Evolutionary conservation across 2,329 filamentous ascomycete species (phyloP).

Genomic region (Drechslerella stenobrocha): DNA sequence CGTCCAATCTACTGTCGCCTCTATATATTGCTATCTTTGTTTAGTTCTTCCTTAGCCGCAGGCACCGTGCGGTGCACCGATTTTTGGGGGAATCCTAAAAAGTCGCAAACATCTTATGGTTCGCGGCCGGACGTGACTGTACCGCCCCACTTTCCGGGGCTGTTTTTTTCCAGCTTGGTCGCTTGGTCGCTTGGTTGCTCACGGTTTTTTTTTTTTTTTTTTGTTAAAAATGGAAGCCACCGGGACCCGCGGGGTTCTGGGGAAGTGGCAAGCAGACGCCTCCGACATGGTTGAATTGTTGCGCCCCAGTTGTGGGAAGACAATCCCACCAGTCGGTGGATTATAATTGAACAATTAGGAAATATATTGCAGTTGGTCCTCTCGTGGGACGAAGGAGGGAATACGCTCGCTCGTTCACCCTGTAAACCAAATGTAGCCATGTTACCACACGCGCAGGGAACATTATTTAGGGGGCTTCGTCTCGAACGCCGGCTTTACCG

Average conservation of each 20-base stretch:
- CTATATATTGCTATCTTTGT: background rate
- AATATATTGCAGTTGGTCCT: constrained; percentile 12
- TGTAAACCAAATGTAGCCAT: too few species aligned
- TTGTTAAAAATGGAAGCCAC: constrained; percentile 18
- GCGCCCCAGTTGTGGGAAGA: constrained; percentile 24
- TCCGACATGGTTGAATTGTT: constrained; percentile 20
- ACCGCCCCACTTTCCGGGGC: constrained; percentile 40
- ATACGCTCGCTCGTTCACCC: constrained; percentile 4
- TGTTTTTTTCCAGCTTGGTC: constrained; percentile 7
- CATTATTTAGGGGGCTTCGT: too few species aligned
- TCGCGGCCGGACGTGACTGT: background rate
- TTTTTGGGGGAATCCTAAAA: background rate
- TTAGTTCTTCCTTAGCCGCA: background rate
- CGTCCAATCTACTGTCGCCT: background rate
- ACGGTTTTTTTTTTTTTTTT: background rate
- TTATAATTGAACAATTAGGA: constrained; percentile 37
- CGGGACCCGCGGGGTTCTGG: constrained; percentile 32
- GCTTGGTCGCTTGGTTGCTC: background rate
- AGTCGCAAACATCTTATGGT: constrained; percentile 28
- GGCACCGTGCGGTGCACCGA: background rate
- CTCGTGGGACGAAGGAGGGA: constrained; percentile 8
- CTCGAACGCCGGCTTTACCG: too few species aligned
- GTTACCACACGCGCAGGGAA: too few species aligned
- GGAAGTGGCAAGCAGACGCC: constrained; percentile 34
- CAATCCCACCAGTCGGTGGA: constrained; percentile 43